These are phyloP conservation scores for Aureobasidium zeae DNA, from an alignment of 2,329 filamentous ascomycete genomes.

Conservation along the genomic window DNA sequence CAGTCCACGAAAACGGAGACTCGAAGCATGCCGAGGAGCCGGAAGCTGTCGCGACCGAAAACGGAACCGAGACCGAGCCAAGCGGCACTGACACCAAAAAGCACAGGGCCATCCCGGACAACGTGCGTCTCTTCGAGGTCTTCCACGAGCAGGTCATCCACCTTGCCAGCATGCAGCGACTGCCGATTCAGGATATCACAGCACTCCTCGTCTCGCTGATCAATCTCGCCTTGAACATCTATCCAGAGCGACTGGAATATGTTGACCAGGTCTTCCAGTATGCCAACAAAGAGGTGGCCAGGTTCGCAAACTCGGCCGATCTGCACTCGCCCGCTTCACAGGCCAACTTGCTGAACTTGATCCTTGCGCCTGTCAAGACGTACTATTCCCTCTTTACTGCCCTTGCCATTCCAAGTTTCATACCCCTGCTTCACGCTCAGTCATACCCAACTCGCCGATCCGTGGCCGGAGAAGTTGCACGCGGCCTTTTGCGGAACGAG, in stretches of 20 bases:
- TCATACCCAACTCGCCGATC: conserved; percentile 86
- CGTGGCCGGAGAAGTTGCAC: conserved; percentile 79
- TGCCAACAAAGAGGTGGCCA: conserved; percentile 73
- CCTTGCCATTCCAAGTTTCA: conserved; percentile 80
- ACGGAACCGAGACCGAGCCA: conserved; percentile 19
- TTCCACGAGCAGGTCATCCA: conserved; percentile 96
- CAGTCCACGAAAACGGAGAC: conserved; percentile 23
- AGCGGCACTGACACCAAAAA: conserved; percentile 35
- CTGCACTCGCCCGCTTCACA: conserved; percentile 81
- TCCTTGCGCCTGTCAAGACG: conserved; percentile 81
- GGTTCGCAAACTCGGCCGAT: conserved; percentile 91
- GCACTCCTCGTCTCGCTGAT: conserved; percentile 86
- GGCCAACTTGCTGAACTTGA: conserved; percentile 75
- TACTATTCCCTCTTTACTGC: conserved; percentile 97
- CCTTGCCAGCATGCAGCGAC: conserved; percentile 78
- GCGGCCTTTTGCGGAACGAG: conserved; percentile 71
- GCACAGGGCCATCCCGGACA: conserved; percentile 54
- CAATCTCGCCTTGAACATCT: conserved; percentile 91
- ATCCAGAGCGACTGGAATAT: conserved; percentile 85
- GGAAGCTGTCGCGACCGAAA: conserved; percentile 26
- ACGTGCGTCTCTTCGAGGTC: conserved; percentile 88
- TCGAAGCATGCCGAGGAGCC: conserved; percentile 23
- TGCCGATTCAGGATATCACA: conserved; percentile 91
- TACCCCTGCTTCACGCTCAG: conserved; percentile 81
- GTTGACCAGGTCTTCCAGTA: conserved; percentile 90